These are phyloP conservation scores for Phylloporus rhodoxanthus DNA, from an alignment of 768 basidiomycete species.

Conservation along the genomic window DNA sequence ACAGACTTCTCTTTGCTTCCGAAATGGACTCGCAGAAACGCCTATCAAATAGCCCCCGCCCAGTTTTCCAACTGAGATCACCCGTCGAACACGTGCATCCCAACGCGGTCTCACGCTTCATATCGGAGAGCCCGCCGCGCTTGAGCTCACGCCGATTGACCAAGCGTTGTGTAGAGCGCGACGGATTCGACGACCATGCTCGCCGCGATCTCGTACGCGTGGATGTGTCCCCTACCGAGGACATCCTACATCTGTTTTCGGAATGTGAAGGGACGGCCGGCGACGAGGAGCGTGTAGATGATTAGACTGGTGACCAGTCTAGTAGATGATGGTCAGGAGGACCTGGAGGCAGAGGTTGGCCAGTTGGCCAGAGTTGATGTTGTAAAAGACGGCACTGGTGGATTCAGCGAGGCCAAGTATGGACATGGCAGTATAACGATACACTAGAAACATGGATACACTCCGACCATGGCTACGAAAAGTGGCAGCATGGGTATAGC, in stretches of 20 bases:
- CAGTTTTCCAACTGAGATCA: too few relatives aligned
- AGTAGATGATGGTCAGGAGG: too few relatives aligned
- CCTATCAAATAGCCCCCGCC: too few relatives aligned
- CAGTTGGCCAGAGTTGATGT: constrained; percentile 16
- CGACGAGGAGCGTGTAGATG: constrained; percentile 29
- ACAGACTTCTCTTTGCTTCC: too few relatives aligned
- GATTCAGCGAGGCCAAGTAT: constrained; percentile 11
- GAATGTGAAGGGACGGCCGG: constrained; percentile 20
- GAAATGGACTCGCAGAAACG: too few relatives aligned
- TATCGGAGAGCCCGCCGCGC: too few relatives aligned
- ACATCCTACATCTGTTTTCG: constrained; percentile 12
- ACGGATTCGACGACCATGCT: constrained; percentile 36
- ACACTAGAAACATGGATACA: neutral
- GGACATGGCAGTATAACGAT: constrained; percentile 3
- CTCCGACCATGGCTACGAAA: constrained; percentile 13
- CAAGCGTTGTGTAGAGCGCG: constrained; percentile 22
- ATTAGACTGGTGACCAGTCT: too few relatives aligned
- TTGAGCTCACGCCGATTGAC: neutral
- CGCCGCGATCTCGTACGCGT: constrained; percentile 23
- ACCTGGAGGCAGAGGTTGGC: constrained; percentile 28
- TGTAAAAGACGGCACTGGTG: constrained; percentile 12
- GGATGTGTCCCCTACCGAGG: constrained; percentile 14
- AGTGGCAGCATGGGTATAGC: constrained; percentile 12
- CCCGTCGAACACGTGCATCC: too few relatives aligned
- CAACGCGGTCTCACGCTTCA: too few relatives aligned